A percentile compares a stretch with the other conserved stretches of the same genome.
Conservation (phyloP, 192 early-diverging fungal species). For the Backusella sp. region DNA sequence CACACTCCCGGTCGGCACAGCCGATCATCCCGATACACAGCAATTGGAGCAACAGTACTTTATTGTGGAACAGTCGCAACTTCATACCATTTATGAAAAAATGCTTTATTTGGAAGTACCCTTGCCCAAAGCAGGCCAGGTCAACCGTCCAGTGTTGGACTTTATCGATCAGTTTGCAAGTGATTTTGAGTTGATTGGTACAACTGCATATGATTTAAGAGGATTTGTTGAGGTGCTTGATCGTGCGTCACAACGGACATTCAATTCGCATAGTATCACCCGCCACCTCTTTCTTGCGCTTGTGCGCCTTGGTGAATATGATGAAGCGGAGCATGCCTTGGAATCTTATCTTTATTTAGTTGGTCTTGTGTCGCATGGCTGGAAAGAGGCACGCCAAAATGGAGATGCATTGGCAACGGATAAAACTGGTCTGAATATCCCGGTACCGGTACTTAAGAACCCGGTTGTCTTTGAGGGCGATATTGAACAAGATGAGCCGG, state of each 20-base stretch:
- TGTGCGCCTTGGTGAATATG: conserved; percentile 64
- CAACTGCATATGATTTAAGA: conserved; percentile 51
- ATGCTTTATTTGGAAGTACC: conserved; percentile 49
- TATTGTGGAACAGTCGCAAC: conserved; percentile 42
- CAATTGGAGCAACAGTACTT: conserved; percentile 31
- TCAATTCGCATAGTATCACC: conserved; percentile 67
- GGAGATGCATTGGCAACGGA: conserved; percentile 16
- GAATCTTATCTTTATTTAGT: conserved; percentile 60
- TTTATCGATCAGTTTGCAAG: conserved; percentile 62
- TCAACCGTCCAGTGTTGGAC: conserved; percentile 54
- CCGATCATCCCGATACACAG: neutral
- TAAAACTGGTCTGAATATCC: conserved; percentile 19
- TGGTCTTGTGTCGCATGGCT: conserved; percentile 30
- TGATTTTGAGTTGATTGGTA: conserved; percentile 57
- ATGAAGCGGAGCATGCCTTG: conserved; percentile 72
- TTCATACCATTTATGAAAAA: conserved; percentile 62
- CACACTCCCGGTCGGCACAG: conserved; percentile 15
- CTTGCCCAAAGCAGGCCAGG: conserved; percentile 64
- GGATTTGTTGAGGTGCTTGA: conserved; percentile 62
- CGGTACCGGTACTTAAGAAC: conserved; percentile 2
- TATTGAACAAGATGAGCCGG: neutral
- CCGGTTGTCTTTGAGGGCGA: neutral
- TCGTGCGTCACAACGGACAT: conserved; percentile 61
- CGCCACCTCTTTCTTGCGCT: conserved; percentile 62
- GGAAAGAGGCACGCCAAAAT: conserved; percentile 19